A percentile compares a stretch with the other conserved stretches of the same genome.
Evolutionary conservation across 306 rosid species (phyloP).

Genomic region (Sphenostylis stenocarpa): DNA sequence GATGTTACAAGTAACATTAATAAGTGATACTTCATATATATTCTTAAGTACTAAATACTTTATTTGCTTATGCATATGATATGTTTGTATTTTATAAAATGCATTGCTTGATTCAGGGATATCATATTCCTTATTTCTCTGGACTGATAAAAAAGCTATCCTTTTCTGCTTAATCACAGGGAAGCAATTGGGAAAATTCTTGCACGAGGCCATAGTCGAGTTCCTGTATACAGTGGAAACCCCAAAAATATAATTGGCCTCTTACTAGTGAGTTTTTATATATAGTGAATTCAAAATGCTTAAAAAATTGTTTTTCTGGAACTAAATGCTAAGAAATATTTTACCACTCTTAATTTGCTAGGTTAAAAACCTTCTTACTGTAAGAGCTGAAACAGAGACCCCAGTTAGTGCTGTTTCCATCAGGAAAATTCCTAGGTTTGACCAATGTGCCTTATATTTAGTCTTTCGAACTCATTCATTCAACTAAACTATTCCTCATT

Average conservation of each 20-base stretch:
- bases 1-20: background rate
- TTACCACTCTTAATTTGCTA: slow-evolving; percentile 33
- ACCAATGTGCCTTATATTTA: background rate
- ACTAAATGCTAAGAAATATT: background rate
- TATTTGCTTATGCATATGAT: background rate
- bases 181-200: slow-evolving; percentile 97
- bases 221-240: slow-evolving; percentile 87
- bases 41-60: background rate
- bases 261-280: slow-evolving; percentile 64
- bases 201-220: slow-evolving; percentile 95
- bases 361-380: slow-evolving; percentile 94
- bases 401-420: slow-evolving; percentile 61
- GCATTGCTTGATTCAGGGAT: background rate
- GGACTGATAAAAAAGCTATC: background rate
- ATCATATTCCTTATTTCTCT: background rate
- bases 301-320: slow-evolving; percentile 19
- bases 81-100: background rate
- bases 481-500: slow-evolving; percentile 20
- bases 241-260: slow-evolving; percentile 88
- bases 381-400: slow-evolving; percentile 94
- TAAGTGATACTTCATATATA: background rate
- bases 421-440: slow-evolving; percentile 91
- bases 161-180: slow-evolving; percentile 49
- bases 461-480: background rate
- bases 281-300: slow-evolving; percentile 11